Base-by-base conservation (phyloP, 2,329 filamentous ascomycete genomes). In the Alternaria viburni region DNA sequence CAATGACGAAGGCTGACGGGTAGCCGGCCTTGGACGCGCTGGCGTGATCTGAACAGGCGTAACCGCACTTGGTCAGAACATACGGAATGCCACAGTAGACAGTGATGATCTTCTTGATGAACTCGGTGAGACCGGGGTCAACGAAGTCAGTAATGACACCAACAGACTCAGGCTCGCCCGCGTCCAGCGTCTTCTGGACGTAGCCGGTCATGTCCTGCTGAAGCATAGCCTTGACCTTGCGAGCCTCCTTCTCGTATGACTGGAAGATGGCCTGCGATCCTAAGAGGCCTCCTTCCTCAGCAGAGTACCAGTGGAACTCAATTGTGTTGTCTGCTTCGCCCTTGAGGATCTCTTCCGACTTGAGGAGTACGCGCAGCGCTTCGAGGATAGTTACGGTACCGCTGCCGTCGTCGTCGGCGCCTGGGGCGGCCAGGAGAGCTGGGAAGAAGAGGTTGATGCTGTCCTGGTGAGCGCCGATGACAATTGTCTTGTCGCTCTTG, bases 261-360 rank as follows among this genome's bases (percentile, higher is more conserved):
- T 87, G 86, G 84, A 97, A 98, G 79, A 98, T 92, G 58, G 92
- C 94, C 79, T 97, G 93, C 73, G 91, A 95, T 62, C 93, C 93
- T 4, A 97, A 86, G 49, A 97, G 85, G 32, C 94, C 93, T 54
- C 91, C 93, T 80, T 97, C 93, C 79, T 97, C 93, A 11, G 93
- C 93, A 47, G 90, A 92, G 83, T 97, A 97, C 93, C 93, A 97
- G 82, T 97, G 94, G 80, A 98, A 98, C 83, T 98, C 95, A 70
- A 99, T 85, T 1, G 93, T 97, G 82, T 97, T 97, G 62, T 88
- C 81, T 5, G 89, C 90, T 68, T 92, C 88, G 41, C 93, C 93
- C 54, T 86, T 82, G 41, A 90, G 81, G 63, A 97, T 86, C 55
- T 89, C 87, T 65, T 90, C 81, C n/a, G 90, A 90, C 69, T 87